A percentile compares a stretch with the other conserved stretches of the same genome.
phyloP scores from a whole-genome alignment of 345 rosid genomes.

The Fremontodendron californicum region DNA sequence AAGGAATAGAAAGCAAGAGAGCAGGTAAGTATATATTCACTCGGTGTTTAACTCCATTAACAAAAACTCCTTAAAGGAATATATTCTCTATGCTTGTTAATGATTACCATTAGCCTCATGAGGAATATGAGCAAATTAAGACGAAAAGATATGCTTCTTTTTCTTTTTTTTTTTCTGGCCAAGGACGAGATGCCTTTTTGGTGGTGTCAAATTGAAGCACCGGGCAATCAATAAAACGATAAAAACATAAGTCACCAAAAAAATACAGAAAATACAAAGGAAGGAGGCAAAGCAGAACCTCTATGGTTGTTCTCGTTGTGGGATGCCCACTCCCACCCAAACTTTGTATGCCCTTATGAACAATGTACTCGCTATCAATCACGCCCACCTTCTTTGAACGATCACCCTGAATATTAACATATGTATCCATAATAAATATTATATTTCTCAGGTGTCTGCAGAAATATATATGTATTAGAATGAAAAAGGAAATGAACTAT shows the following conservation, averaged over 20 bases:
- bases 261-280: not conserved
- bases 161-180: not conserved
- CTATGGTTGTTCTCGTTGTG: slow-evolving; percentile 22
- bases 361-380: slow-evolving; percentile 77
- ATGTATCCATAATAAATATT: not conserved
- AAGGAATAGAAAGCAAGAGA: not conserved
- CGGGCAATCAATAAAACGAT: not conserved
- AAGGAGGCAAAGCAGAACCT: slow-evolving; percentile 32
- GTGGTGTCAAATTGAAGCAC: not conserved
- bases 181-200: not conserved
- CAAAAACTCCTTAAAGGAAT: not conserved
- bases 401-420: slow-evolving; percentile 57
- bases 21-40: not conserved
- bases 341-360: slow-evolving; percentile 86
- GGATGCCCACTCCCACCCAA: slow-evolving; percentile 57
- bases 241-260: not conserved
- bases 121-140: not conserved
- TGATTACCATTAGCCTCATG: not conserved
- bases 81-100: not conserved
- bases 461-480: not conserved
- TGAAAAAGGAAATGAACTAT: not conserved
- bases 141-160: not conserved
- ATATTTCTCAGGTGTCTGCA: not conserved
- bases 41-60: not conserved
- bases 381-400: slow-evolving; percentile 83